Evolutionary conservation across 1,284 basidiomycete species (phyloP), one percentile per base, ranked within the genome.

Genomic region (Anthracocystis setariae): DNA sequence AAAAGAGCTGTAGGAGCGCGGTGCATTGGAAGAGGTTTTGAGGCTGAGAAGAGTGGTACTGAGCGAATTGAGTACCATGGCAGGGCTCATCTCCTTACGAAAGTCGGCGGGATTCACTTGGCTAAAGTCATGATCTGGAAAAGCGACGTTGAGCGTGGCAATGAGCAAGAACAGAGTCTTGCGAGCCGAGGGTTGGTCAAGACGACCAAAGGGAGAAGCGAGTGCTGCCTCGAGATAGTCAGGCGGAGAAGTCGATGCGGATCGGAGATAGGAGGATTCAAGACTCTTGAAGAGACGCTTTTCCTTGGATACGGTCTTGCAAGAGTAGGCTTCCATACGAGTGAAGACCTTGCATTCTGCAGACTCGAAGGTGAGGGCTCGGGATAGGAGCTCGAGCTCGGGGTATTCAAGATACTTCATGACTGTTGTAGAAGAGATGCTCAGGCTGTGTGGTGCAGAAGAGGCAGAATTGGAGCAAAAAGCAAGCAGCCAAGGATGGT

Each of bases 121-220:
- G 21, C 92, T 92, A 85, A 98, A 98, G 82, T 98, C 94, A 85
- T 98, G 90, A 86, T 98, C 95, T 0, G 94, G 94, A 83, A 96
- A 98, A 3, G 95, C 94, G 76, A 93, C 89, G 85, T 98, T 98
- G 79, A 98, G 90, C 3, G 94, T 94, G 15, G 93, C 91, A 77
- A 98, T 97, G 81, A 98, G 90, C 53, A 96, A 88, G 86, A 92
- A 94, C 49, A 94, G 88, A 2, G 91, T 93, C 87, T 94, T 94
- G 78, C 93, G 87, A 33, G 91, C 90, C 35, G 82, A 79, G 0
- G 83, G 79, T 67, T 85, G 79, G 67, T 86, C 85, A 50, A 86
- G 81, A 8, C 83, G 83, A 18, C 86, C 86, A 38, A 82, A 82
- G 18, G 81, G 79, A 24, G 80, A 81, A 1, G 73, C 71, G 3